Evolutionary conservation across 805 yeast species (phyloP).

Genomic region (Lachancea kluyveri): DNA sequence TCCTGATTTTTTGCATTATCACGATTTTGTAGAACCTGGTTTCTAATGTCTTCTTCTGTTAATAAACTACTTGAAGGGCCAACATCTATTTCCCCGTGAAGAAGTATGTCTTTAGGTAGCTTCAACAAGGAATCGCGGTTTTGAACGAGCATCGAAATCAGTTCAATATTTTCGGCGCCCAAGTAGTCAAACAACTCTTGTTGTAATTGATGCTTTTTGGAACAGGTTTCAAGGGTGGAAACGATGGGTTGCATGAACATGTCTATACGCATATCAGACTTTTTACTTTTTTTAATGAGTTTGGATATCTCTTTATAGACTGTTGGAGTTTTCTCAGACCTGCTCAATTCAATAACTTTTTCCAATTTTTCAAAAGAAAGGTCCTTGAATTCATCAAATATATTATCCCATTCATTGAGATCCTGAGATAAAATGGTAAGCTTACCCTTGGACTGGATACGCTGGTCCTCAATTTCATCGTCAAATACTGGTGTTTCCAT

Average conservation of each 20-base stretch:
- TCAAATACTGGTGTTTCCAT: constrained; percentile 36
- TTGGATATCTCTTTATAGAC: constrained; percentile 16
- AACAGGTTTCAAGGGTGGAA: constrained; percentile 27
- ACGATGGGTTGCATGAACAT: constrained; percentile 26
- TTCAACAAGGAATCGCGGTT: constrained; percentile 7
- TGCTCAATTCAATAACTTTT: constrained; percentile 14
- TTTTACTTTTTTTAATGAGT: constrained; percentile 12
- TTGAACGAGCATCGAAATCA: constrained; percentile 44
- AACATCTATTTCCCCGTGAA: too few relatives aligned
- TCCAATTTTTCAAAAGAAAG: constrained; percentile 23
- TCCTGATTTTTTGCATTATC: constrained; percentile 42
- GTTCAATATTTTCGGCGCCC: constrained; percentile 81
- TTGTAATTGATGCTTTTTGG: constrained; percentile 49
- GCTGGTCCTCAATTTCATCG: constrained; percentile 18
- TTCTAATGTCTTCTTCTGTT: constrained; percentile 49
- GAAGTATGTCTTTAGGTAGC: constrained; percentile 1
- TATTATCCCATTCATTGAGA: constrained; percentile 35
- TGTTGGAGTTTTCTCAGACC: constrained; percentile 8
- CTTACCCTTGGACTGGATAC: constrained; percentile 25
- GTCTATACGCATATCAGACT: constrained; percentile 29
- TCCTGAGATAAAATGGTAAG: constrained; percentile 31
- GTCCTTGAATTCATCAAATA: constrained; percentile 31
- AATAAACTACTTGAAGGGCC: constrained; percentile 30
- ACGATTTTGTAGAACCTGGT: constrained; percentile 46
- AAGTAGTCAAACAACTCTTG: constrained; percentile 68